Evolutionary conservation across 805 yeast genomes (phyloP).

Genomic region (Sungouiella thailandica): DNA sequence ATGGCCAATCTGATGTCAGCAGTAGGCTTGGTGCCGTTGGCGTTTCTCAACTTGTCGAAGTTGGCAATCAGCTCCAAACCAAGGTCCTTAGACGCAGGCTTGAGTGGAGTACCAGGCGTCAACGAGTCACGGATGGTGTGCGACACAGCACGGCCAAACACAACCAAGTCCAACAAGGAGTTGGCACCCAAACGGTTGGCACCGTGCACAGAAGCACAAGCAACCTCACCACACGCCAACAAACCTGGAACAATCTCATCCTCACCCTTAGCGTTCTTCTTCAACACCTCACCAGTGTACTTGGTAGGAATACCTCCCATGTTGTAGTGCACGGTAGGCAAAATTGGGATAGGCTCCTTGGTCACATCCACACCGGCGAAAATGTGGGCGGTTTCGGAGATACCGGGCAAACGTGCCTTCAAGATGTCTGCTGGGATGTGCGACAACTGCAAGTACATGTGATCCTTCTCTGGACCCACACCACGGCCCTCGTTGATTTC

Average conservation of each 20-base stretch:
- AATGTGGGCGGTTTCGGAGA: constrained; percentile 96
- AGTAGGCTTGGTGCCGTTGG: constrained; percentile 76
- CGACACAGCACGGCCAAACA: constrained; percentile 97
- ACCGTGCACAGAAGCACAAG: constrained; percentile 98
- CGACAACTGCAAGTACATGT: constrained; percentile 88
- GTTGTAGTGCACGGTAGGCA: constrained; percentile 98
- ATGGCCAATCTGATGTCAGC: constrained; percentile 85
- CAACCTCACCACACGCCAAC: constrained; percentile 97
- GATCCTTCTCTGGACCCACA: constrained; percentile 95
- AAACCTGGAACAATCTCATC: constrained; percentile 91
- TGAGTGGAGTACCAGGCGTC: constrained; percentile 85
- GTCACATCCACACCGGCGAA: constrained; percentile 99
- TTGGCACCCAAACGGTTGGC: constrained; percentile 99
- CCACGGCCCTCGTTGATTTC: constrained; percentile 99
- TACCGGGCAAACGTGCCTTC: constrained; percentile 97
- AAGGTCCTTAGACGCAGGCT: constrained; percentile 75
- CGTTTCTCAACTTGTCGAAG: constrained; percentile 82
- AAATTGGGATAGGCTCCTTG: constrained; percentile 96
- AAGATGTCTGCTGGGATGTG: constrained; percentile 90
- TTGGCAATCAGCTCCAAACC: constrained; percentile 89
- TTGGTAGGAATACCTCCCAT: constrained; percentile 99
- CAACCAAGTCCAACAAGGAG: constrained; percentile 93
- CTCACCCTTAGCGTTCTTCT: constrained; percentile 78
- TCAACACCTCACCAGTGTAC: constrained; percentile 93
- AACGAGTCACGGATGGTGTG: constrained; percentile 82